Base-by-base conservation (phyloP, 345 rosid genomes). In the Eucalyptus pauciflora region DNA sequence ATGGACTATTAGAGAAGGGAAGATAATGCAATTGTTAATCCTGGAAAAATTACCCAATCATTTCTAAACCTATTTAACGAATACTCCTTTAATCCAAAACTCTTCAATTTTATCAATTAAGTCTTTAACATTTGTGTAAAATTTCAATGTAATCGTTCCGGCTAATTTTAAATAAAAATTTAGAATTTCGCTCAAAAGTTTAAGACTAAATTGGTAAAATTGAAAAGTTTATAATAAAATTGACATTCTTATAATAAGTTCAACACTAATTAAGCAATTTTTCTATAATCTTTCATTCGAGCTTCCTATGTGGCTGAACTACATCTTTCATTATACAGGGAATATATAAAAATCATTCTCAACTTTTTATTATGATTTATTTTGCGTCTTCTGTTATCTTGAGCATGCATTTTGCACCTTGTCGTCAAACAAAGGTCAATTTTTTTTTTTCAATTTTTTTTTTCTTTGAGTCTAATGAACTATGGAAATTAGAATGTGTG, bases 251-350 rank as follows among this genome's bases (percentile, higher is more conserved):
- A 11, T 11, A 12, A 60, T 27, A 27, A 3, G 15, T 60, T 60
- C 5, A 60, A 25, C 4, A 60, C 7, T 11, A 1, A 60, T 60
- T 60, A 25, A 6, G 27, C 7, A 27, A 60, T 27, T 60, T 5
- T 27, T 2, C 31, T 0, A 0, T 60, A 25, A 60, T 60, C 67
- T 13, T 60, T 60, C 27, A 60, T 60, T 5, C 7, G 0, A 0
- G 7, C 67, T 60, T 25, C 31, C 67, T 60, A 27, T 2, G 67
- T 3, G 8, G 4, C 7, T 27, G 31, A 60, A 60, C 0, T 60
- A 27, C n/a, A 60, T 60, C 6, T 60, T 60, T 60, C 67, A 60
- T 0, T 12, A 60, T 60, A 15, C 67, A 10, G 2, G 31, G 31
- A 11, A 60, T 27, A 60, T 27, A 60, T 15, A 12, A 60, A 60